These are phyloP conservation scores for Lentinus polychrous DNA, from an alignment of 1,284 basidiomycete genomes.

Conservation along the genomic window DNA sequence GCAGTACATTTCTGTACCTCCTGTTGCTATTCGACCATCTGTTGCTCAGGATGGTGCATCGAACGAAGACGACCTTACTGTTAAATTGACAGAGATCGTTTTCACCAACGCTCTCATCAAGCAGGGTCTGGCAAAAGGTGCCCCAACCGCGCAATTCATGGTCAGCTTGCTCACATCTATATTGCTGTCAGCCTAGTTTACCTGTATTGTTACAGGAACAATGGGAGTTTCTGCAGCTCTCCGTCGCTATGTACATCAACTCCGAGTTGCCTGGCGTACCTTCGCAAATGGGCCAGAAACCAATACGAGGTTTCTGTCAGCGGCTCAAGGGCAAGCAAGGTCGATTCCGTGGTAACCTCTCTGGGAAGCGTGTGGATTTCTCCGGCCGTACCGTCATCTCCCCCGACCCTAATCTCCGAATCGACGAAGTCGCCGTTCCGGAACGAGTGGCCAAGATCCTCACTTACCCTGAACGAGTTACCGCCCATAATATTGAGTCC, in stretches of 20 bases:
- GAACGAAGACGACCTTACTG: conserved; percentile 98
- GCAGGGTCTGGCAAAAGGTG: conserved; percentile 82
- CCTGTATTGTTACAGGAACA: conserved; percentile 60
- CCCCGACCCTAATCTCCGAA: conserved; percentile 95
- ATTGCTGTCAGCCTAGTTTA: conserved; percentile 6
- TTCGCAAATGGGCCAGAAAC: conserved; percentile 79
- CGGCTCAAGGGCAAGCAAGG: conserved; percentile 99
- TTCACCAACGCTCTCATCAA: conserved; percentile 93
- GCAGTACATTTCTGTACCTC: conserved; percentile 99
- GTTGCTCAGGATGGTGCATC: conserved; percentile 96
- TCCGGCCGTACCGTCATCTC: conserved; percentile 98
- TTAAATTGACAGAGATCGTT: conserved; percentile 96
- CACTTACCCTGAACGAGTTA: conserved; percentile 96
- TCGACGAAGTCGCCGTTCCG: conserved; percentile 97
- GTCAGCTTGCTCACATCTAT: conserved; percentile 32
- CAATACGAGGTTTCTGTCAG: conserved; percentile 96
- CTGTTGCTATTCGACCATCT: conserved; percentile 95
- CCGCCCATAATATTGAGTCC: conserved; percentile 81
- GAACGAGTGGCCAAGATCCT: conserved; percentile 94
- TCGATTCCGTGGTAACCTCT: conserved; percentile 96
- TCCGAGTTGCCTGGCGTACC: conserved; percentile 94
- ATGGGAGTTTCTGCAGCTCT: conserved; percentile 97
- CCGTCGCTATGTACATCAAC: conserved; percentile 98
- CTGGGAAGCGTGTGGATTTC: conserved; percentile 99
- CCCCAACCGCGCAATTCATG: conserved; percentile 87